phyloP scores from a whole-genome alignment of 2,329 filamentous ascomycete genomes.

The Cytospora piceicola region DNA sequence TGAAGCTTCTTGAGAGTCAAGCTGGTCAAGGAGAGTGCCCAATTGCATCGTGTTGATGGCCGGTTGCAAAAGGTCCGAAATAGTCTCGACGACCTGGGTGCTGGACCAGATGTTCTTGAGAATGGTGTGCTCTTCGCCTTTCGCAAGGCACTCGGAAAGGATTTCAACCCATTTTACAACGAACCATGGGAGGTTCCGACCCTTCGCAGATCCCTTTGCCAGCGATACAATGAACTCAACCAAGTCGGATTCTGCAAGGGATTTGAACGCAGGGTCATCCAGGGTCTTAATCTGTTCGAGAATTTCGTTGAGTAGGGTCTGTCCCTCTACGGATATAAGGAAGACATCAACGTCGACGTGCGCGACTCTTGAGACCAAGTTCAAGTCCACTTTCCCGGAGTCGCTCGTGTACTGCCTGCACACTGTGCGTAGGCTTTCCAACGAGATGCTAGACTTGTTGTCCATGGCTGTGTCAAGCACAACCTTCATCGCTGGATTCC shows the following conservation, averaged over 20 bases:
- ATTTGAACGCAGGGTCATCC: slow-evolving; percentile 28
- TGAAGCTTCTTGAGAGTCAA: slow-evolving; percentile 40
- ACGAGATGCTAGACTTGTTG: slow-evolving; percentile 41
- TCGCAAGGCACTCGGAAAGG: slow-evolving; percentile 42
- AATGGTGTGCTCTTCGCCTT: slow-evolving; percentile 25
- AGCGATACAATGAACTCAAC: slow-evolving; percentile 47
- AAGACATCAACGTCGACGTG: slow-evolving; percentile 54
- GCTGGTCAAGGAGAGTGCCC: slow-evolving; percentile 48
- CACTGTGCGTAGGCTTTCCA: slow-evolving; percentile 46
- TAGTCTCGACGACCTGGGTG: slow-evolving; percentile 32
- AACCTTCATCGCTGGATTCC: slow-evolving; percentile 35
- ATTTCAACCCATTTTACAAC: slow-evolving; percentile 52
- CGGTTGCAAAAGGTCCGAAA: slow-evolving; percentile 43
- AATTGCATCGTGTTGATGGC: slow-evolving; percentile 52
- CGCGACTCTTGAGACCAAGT: slow-evolving; percentile 46
- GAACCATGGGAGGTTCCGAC: slow-evolving; percentile 51
- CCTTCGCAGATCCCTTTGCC: slow-evolving; percentile 49
- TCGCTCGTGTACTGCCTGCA: slow-evolving; percentile 49
- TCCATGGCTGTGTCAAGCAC: slow-evolving; percentile 42
- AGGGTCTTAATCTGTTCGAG: slow-evolving; percentile 42
- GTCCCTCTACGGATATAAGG: slow-evolving; percentile 44
- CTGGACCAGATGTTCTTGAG: slow-evolving; percentile 37
- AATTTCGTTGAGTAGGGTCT: slow-evolving; percentile 45
- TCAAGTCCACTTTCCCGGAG: slow-evolving; percentile 46
- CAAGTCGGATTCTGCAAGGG: slow-evolving; percentile 17